These are phyloP conservation scores for Jasminum sambac DNA, from an alignment of 257 asterid species.

Conservation along the genomic window DNA sequence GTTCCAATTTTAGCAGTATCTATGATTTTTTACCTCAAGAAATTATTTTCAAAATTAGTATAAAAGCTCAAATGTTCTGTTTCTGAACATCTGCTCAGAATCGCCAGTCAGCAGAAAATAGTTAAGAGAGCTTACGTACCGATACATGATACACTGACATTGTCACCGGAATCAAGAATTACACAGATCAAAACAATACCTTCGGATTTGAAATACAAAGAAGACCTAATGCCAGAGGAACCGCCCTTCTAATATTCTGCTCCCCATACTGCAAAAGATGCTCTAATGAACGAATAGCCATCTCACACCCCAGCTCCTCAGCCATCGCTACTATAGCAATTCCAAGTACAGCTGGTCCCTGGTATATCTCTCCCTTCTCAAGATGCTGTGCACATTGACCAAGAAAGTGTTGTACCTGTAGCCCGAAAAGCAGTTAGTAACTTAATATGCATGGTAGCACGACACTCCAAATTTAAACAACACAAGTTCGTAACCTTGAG, in stretches of 20 bases:
- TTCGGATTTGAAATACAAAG: slow-evolving; percentile 95
- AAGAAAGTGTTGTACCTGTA: slow-evolving; percentile 89
- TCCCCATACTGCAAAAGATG: slow-evolving; percentile 96
- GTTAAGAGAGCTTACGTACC: neutral
- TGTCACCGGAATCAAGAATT: neutral
- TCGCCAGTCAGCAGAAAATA: neutral
- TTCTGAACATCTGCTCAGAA: neutral
- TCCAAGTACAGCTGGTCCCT: slow-evolving; percentile 96
- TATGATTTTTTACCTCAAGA: neutral
- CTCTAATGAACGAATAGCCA: slow-evolving; percentile 96
- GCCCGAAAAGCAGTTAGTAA: slow-evolving; percentile 30
- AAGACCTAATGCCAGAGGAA: slow-evolving; percentile 93
- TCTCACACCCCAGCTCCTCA: slow-evolving; percentile 91
- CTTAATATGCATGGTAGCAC: neutral
- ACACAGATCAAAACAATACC: slow-evolving; percentile 35
- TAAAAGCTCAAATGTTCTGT: neutral
- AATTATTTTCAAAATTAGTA: neutral
- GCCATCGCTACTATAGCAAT: slow-evolving; percentile 99
- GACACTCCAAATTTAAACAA: neutral
- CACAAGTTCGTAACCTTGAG: slow-evolving; percentile 58
- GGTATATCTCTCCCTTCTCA: slow-evolving; percentile 81
- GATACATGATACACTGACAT: neutral
- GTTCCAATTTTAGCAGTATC: neutral
- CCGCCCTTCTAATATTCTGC: slow-evolving; percentile 83
- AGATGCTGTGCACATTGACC: slow-evolving; percentile 93